Base-by-base conservation (phyloP, 768 basidiomycete genomes). In the Collybia sp. region DNA sequence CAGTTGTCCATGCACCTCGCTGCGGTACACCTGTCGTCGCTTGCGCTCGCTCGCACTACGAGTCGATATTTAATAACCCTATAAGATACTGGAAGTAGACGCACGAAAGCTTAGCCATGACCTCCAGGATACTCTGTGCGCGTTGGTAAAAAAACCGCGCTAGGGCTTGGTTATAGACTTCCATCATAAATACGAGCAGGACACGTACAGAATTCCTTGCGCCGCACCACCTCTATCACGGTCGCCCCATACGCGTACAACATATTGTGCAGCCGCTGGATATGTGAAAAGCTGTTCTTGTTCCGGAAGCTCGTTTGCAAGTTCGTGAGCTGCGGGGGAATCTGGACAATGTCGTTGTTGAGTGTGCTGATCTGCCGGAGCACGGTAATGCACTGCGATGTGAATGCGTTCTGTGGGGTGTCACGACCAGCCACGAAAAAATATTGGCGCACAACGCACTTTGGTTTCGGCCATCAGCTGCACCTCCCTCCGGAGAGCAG, bases 171-270 rank as follows among this genome's bases (percentile, higher is more conserved):
- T 40, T 35, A 39, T 35, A 31, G 38, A 19, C 42, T 40, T n/a
- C 13, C 39, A 38, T 37, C 31, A 17, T 20, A 16, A 30, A 13
- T 18, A 45, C 18, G 34, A 18, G 43, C 12, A 35, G 6, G 30
- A 45, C 6, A 63, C 83, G 62, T 50, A 86, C 91, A 74, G 62
- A 95, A 96, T 59, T 95, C 91, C 55, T 90, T 90, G 45, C 95
- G 73, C 47, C 95, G 75, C 2, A 94, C 88, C 25, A 97, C 82
- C 64, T 98, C 95, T 13, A 93, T 76, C 8, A 96, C 77, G 0
- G 93, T 92, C 1, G 90, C 88, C 0, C 89, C 88, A 62, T 98
- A 98, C 0, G 90, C 92, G 58, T 92, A 93, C 1, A 94, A 63
- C 80, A 97, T 88, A 45, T 78, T 83, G 59, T 95, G 93, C 36